Base-by-base conservation (phyloP, 371 early-diverging fungal genomes). In the Funneliformis caledonium region DNA sequence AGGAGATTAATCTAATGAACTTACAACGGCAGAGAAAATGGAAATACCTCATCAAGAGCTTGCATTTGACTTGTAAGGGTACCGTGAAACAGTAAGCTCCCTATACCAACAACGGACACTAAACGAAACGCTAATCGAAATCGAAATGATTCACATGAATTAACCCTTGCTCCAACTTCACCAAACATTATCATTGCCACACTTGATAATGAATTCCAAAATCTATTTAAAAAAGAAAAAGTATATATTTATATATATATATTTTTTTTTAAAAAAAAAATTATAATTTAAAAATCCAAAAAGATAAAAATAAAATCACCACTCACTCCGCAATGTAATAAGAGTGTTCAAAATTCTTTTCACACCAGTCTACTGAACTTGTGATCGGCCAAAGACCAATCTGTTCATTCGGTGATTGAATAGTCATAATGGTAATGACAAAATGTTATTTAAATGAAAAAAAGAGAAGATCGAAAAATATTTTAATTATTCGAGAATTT, bases 281-380 rank as follows among this genome's bases (percentile, higher is more conserved):
- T 37, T 37, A 37, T 37, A 37, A 26, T 26, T 26, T 26, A 37
- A 37, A 37, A 37, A 37, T 37, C 3, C 37, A 37, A 37, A 37
- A 2, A 3, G 3, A 37, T 2, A 37, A 37, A 37, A 37, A 37
- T 37, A 37, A 37, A 37, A 37, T 37, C 37, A 37, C 37, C 19
- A 70, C 72, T 12, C 43, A 70, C 72, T 70, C 72, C 12, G 72
- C 72, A 70, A 70, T 70, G 45, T 10, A 70, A 42, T 33, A 7
- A 19, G 72, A 70, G n/a, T 42, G 11, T 22, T 16, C 47, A 70
- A 43, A 70, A 45, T 70, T 70, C 2, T 33, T 14, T 45, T 70
- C 72, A 14, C 72, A 70, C 72, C 72, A 70, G 19, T 70, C 72
- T 6, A 70, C 47, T 42, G 72, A 70, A 70, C 72, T 70, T 42